Evolutionary conservation across 495 filamentous ascomycete genomes (phyloP), one percentile per base, ranked within the genome.

Genomic region (Pyronema omphalodes): DNA sequence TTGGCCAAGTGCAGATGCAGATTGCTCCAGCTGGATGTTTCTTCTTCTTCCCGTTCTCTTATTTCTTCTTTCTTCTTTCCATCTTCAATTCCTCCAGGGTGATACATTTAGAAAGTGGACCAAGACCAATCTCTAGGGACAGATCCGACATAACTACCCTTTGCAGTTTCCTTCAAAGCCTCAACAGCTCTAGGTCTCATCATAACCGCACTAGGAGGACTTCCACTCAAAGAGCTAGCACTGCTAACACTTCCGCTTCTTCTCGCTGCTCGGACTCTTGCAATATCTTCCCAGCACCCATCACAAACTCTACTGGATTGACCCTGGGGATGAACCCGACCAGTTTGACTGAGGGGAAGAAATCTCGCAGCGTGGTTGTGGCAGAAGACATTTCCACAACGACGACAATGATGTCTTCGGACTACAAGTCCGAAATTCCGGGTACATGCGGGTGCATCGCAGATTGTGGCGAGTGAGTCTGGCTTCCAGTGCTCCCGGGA

Each of bases 401-500:
- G 52, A 52, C 82, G 78, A 63, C 82, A 86, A 64, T 86, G 82
- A 66, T 86, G 82, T 35, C 82, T 79, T 23, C 82, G 78, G 50
- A 76, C 68, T 62, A 80, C 82, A 58, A 85, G 70, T 15, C 75
- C 72, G 56, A 86, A 86, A 18, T 70, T 71, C 45, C 74, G 78
- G 36, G 74, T 71, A 67, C 82, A 86, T 53, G 71, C 70, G 3
- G 77, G 72, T 15, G 76, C 74, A 62, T 77, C 75, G 63, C 82
- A 86, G 54, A 69, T 73, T 49, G 70, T 60, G 52, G 80, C 74
- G 45, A 75, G 74, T 40, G 73, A 68, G 61, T 86, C 81, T 46
- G 76, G 78, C 78, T 84, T 82, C 82, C 82, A 86, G 60, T 85
- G 82, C 17, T 75, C 73, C 46, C 75, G 72, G 33, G 76, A 80